These are phyloP conservation scores for Cyanophora paradoxa DNA, from an alignment of 78 protist species.

Conservation along the genomic window DNA sequence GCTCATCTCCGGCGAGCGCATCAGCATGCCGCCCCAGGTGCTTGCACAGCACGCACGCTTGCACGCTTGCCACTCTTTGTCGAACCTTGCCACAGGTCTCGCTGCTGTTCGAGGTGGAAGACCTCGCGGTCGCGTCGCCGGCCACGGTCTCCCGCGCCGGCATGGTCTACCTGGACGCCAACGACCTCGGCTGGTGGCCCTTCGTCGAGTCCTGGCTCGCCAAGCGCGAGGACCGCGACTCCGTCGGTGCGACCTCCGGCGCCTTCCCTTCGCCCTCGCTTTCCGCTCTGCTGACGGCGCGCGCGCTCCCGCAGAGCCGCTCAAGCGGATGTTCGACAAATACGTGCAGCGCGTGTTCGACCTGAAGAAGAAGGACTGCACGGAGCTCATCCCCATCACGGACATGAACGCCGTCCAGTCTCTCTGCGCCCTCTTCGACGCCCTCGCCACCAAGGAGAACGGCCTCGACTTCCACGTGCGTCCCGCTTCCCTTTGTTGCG, in stretches of 20 bases:
- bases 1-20: slow-evolving; percentile 67
- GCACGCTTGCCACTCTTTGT: not conserved
- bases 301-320: too few species aligned
- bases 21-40: slow-evolving; percentile 47
- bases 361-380: slow-evolving; percentile 2
- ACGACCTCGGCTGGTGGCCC: slow-evolving; percentile 68
- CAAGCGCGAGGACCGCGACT: not conserved
- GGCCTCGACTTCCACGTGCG: slow-evolving; percentile 43
- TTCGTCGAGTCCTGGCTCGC: slow-evolving; percentile 54
- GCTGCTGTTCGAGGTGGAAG: slow-evolving; percentile 74
- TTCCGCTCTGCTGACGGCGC: too few species aligned
- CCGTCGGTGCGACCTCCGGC: too few species aligned
- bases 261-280: too few species aligned
- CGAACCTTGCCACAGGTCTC: slow-evolving; percentile 23
- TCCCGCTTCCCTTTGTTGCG: too few species aligned
- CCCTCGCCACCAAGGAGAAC: slow-evolving; percentile 53
- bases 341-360: slow-evolving; percentile 24
- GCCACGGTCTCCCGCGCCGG: slow-evolving; percentile 87
- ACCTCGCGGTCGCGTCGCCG: slow-evolving; percentile 78
- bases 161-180: slow-evolving; percentile 63
- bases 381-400: slow-evolving; percentile 35
- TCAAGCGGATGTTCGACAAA: slow-evolving; percentile 27
- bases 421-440: slow-evolving; percentile 45
- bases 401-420: slow-evolving; percentile 36
- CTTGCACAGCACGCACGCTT: not conserved